These are phyloP conservation scores for Neocatenulostroma microsporum DNA, from an alignment of 2,329 filamentous ascomycete species.

Conservation along the genomic window DNA sequence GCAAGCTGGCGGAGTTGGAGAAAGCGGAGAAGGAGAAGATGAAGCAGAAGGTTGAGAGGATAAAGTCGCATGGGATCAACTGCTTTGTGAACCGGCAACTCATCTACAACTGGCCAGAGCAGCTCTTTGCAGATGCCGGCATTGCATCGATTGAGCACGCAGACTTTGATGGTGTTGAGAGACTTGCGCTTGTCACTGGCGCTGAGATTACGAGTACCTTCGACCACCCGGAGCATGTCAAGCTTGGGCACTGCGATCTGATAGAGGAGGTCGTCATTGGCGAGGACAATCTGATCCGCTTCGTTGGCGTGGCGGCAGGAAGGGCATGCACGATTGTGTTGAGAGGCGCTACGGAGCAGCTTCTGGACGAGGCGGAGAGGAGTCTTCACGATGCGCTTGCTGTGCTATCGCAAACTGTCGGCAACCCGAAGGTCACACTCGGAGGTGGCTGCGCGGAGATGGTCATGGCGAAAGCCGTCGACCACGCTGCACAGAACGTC, in stretches of 20 bases:
- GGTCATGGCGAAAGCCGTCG: conserved; percentile 97
- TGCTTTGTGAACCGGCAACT: conserved; percentile 99
- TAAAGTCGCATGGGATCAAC: conserved; percentile 98
- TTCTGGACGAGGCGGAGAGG: conserved; percentile 92
- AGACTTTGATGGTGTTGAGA: conserved; percentile 96
- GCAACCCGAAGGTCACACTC: conserved; percentile 86
- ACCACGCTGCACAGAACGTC: conserved; percentile 84
- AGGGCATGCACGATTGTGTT: conserved; percentile 95
- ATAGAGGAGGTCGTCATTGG: conserved; percentile 99
- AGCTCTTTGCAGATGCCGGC: conserved; percentile 93
- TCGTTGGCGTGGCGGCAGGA: conserved; percentile 89
- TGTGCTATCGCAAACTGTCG: conserved; percentile 92
- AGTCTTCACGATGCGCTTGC: conserved; percentile 93
- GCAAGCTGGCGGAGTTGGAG: conserved; percentile 95
- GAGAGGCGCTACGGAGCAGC: conserved; percentile 90
- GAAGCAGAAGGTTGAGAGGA: conserved; percentile 98
- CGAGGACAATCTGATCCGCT: conserved; percentile 94
- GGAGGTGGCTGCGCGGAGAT: conserved; percentile 97
- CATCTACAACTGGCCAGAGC: conserved; percentile 99
- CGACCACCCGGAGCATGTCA: conserved; percentile 94
- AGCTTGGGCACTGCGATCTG: conserved; percentile 87
- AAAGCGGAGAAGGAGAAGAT: conserved; percentile 99
- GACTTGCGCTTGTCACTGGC: conserved; percentile 86
- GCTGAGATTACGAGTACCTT: conserved; percentile 97
- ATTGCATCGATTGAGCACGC: conserved; percentile 99